These are phyloP conservation scores for Orbilia oligospora DNA, from an alignment of 2,329 filamentous ascomycete genomes.

Conservation along the genomic window DNA sequence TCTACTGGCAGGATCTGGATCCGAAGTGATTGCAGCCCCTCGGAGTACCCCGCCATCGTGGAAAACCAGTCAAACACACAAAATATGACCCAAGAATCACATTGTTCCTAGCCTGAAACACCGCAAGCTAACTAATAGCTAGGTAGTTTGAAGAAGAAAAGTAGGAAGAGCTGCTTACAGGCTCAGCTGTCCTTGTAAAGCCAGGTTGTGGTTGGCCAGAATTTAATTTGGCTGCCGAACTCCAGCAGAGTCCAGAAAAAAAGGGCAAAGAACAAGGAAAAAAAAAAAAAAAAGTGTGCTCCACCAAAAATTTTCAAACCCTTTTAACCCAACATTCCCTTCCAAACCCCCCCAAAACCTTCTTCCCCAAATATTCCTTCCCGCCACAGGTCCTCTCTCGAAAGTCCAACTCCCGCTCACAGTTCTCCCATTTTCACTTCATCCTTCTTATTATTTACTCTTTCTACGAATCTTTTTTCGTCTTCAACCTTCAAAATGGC, in stretches of 20 bases:
- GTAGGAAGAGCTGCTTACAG: conserved; percentile 1
- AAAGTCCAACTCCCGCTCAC: conserved; percentile 33
- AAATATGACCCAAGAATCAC: too few species aligned
- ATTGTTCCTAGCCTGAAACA: conserved; percentile 1
- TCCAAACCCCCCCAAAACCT: conserved; percentile 25
- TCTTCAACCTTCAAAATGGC: conserved; percentile 52
- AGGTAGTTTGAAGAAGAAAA: background rate
- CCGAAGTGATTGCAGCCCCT: background rate
- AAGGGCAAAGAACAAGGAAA: background rate
- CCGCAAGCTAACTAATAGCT: background rate
- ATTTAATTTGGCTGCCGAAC: conserved; percentile 8
- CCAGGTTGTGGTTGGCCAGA: conserved; percentile 33
- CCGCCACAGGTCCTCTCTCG: conserved; percentile 37
- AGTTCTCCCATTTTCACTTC: conserved; percentile 23
- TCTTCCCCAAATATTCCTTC: conserved; percentile 22
- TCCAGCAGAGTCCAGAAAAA: background rate
- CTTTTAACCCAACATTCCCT: conserved; percentile 28
- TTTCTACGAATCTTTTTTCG: conserved; percentile 35
- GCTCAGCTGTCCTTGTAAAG: background rate
- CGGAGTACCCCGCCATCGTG: conserved; percentile 29
- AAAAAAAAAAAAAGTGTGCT: conserved; percentile 34
- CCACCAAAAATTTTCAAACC: conserved; percentile 47
- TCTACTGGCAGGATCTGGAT: background rate
- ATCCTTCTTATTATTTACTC: conserved; percentile 11
- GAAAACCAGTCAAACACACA: conserved; percentile 39